Conservation (phyloP, 768 basidiomycete species). For the Leccinum subtestaceum region DNA sequence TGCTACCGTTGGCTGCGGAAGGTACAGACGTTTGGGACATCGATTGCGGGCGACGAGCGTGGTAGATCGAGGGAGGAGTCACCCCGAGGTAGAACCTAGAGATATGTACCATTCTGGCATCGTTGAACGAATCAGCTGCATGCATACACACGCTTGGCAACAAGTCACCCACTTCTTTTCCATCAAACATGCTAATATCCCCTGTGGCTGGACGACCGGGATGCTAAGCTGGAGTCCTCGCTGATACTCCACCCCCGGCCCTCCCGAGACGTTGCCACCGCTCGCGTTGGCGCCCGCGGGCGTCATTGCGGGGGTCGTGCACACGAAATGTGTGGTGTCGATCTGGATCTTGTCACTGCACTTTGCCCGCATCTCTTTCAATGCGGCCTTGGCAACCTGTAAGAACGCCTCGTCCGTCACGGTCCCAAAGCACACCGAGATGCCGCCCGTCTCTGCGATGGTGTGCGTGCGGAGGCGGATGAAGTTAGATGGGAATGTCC, state of each 20-base stretch:
- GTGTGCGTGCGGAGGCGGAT: slow-evolving; percentile 87
- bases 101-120: slow-evolving; percentile 81
- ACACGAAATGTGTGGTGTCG: too few relatives aligned
- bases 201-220: slow-evolving; percentile 91
- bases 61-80: slow-evolving; percentile 42
- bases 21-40: too few relatives aligned
- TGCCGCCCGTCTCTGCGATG: slow-evolving; percentile 92
- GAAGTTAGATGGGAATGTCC: slow-evolving; percentile 83
- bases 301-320: too few relatives aligned
- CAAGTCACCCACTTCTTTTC: slow-evolving; percentile 68
- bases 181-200: slow-evolving; percentile 86
- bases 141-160: neutral
- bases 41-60: slow-evolving; percentile 49
- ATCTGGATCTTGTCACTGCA: too few relatives aligned
- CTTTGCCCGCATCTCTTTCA: too few relatives aligned
- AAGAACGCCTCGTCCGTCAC: slow-evolving; percentile 53
- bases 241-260: slow-evolving; percentile 85
- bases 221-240: slow-evolving; percentile 92
- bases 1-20: too few relatives aligned
- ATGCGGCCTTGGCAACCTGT: too few relatives aligned
- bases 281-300: slow-evolving; percentile 28
- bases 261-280: slow-evolving; percentile 50
- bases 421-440: slow-evolving; percentile 92
- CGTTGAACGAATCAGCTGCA: neutral
- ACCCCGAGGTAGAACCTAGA: slow-evolving; percentile 76